These are phyloP conservation scores for Vitis amurensis DNA, from an alignment of 164 flowering plant species.

Conservation along the genomic window DNA sequence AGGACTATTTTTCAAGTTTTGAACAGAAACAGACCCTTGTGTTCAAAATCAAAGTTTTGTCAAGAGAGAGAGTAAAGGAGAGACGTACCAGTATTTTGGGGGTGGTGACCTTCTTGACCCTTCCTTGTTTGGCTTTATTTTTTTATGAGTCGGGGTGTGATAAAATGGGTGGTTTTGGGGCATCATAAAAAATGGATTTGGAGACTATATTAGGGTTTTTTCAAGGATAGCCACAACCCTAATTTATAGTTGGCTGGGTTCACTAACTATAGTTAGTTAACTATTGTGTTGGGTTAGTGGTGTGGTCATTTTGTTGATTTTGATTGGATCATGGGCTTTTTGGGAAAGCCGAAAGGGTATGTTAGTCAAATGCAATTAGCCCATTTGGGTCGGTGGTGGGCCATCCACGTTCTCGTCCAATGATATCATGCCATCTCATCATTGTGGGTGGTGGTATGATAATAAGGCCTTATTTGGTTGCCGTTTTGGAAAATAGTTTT, in stretches of 20 bases:
- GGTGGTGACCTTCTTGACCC: neutral
- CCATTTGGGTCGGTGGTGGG: no score
- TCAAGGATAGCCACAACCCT: neutral
- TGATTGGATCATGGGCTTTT: neutral
- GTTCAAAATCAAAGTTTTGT: slow-evolving; percentile 10
- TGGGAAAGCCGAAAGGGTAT: neutral
- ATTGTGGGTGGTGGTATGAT: no score
- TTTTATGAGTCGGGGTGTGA: no score
- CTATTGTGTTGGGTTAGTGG: slow-evolving; percentile 12
- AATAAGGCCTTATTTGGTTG: no score
- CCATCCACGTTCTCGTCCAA: no score
- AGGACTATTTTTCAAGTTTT: slow-evolving; percentile 11
- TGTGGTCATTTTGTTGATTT: neutral
- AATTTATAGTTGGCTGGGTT: slow-evolving; percentile 8
- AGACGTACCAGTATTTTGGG: slow-evolving; percentile 21
- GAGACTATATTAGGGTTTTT: slow-evolving; percentile 7
- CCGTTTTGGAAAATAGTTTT: no score
- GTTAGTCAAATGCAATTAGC: neutral
- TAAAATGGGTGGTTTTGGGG: no score
- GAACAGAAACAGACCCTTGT: slow-evolving; percentile 14
- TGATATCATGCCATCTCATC: no score
- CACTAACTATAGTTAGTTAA: slow-evolving; percentile 28
- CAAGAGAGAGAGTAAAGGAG: slow-evolving; percentile 5
- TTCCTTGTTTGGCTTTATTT: neutral
- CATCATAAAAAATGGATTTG: neutral